Evolutionary conservation across 352 stramenopile species (phyloP).

Genomic region (Globisporangium emineosum): DNA sequence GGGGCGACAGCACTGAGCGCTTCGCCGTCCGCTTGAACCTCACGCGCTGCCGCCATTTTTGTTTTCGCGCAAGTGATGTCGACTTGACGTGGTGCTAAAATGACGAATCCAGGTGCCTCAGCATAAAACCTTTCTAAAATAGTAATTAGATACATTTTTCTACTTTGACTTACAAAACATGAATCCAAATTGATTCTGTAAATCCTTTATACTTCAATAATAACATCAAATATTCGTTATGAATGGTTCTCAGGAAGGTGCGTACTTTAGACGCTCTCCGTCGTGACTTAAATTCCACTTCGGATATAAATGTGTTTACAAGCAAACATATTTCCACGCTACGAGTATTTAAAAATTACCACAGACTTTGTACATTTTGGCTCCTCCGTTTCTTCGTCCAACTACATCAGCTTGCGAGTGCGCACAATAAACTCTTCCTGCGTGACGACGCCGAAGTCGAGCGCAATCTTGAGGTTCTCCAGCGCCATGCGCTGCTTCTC

Average conservation of each 20-base stretch:
- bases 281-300: background rate
- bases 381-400: background rate
- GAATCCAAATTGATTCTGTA: too few relatives aligned
- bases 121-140: too few relatives aligned
- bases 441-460: background rate
- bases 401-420: background rate
- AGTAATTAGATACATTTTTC: too few relatives aligned
- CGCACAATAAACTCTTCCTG: background rate
- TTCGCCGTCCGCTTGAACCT: background rate
- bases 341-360: background rate
- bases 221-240: background rate
- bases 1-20: background rate
- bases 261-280: background rate
- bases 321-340: background rate
- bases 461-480: constrained; percentile 1
- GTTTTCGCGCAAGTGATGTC: background rate
- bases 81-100: background rate
- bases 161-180: too few relatives aligned
- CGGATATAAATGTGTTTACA: background rate
- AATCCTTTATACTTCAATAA: too few relatives aligned
- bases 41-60: background rate
- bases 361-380: background rate
- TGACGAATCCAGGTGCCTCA: background rate
- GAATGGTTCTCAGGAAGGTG: background rate
- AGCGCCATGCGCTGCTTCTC: background rate